phyloP scores from a whole-genome alignment of 805 yeast genomes.

The Pichia nanzhaoensis region DNA sequence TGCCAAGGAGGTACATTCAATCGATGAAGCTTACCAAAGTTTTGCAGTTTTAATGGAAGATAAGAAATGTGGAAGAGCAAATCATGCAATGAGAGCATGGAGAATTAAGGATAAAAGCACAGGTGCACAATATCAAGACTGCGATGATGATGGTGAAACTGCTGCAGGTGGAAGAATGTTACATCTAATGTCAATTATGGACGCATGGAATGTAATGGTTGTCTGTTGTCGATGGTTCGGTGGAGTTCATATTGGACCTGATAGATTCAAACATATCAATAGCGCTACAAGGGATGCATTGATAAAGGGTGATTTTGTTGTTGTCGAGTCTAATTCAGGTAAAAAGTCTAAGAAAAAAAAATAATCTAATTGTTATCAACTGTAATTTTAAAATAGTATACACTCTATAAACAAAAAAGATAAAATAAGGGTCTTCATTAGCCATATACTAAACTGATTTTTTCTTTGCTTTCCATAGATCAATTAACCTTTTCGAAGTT shows the following conservation, averaged over 20 bases:
- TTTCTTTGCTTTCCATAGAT: constrained; percentile 13
- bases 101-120: constrained; percentile 50
- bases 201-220: constrained; percentile 77
- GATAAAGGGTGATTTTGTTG: constrained; percentile 49
- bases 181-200: constrained; percentile 68
- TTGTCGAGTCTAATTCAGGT: constrained; percentile 23
- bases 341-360: constrained; percentile 27
- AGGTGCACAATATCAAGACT: constrained; percentile 66
- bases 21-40: constrained; percentile 56
- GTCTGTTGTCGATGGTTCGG: constrained; percentile 92
- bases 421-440: neutral
- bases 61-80: constrained; percentile 56
- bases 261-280: constrained; percentile 89
- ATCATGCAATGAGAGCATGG: constrained; percentile 86
- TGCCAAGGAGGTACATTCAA: constrained; percentile 54
- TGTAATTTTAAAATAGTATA: too few species aligned
- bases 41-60: constrained; percentile 54
- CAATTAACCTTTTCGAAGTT: constrained; percentile 10
- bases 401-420: neutral
- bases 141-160: constrained; percentile 95
- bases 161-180: constrained; percentile 90
- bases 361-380: too few species aligned
- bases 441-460: neutral
- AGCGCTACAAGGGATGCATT: constrained; percentile 83
- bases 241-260: constrained; percentile 88